phyloP scores from a whole-genome alignment of 768 basidiomycete species.

The Terana coerulea region DNA sequence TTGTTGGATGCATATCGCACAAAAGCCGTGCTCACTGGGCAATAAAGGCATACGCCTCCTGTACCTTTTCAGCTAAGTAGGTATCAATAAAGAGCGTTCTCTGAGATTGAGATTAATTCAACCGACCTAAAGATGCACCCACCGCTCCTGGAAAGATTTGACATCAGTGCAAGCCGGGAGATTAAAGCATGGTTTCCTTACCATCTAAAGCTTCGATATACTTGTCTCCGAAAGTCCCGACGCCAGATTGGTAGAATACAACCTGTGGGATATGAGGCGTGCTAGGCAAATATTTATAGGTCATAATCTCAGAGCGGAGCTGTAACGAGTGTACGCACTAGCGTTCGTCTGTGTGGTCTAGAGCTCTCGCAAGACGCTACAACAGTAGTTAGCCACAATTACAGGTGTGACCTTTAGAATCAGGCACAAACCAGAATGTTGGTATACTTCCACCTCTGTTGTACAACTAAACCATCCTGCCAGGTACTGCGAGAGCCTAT shows the following conservation, averaged over 20 bases:
- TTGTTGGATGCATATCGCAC: neutral
- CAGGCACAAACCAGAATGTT: constrained; percentile 25
- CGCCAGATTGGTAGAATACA: constrained; percentile 32
- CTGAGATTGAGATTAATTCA: neutral
- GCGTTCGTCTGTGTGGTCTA: constrained; percentile 29
- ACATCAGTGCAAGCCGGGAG: neutral
- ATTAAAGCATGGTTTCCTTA: constrained; percentile 13
- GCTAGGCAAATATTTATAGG: neutral
- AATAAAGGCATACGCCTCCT: constrained; percentile 79
- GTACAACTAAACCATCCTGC: constrained; percentile 50
- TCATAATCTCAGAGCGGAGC: neutral
- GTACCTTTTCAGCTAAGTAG: constrained; percentile 59
- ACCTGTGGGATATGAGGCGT: constrained; percentile 26
- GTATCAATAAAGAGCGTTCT: neutral
- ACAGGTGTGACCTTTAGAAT: neutral
- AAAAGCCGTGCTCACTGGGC: constrained; percentile 52
- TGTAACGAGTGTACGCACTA: constrained; percentile 24
- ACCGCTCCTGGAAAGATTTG: constrained; percentile 48
- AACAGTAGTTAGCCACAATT: neutral
- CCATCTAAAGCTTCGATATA: constrained; percentile 63
- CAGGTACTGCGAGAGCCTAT: constrained; percentile 47
- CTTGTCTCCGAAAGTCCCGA: constrained; percentile 53
- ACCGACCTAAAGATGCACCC: constrained; percentile 55
- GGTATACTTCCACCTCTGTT: constrained; percentile 29
- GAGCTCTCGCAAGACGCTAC: constrained; percentile 28